Percentiles rank a stretch among this genome's conserved stretches.
phyloP scores from a whole-genome alignment of 306 rosid species.

The Macrotyloma uniflorum region DNA sequence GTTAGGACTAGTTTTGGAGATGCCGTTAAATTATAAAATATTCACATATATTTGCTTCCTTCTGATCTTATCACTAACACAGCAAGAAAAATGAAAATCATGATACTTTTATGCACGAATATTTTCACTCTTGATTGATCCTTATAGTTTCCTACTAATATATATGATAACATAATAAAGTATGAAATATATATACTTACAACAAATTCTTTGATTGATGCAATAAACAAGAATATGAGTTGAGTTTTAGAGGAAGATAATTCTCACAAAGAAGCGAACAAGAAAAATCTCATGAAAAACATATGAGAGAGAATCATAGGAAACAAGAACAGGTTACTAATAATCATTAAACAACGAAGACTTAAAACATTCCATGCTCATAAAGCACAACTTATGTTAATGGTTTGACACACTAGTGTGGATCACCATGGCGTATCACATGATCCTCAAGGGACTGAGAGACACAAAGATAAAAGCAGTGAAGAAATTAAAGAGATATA shows the following conservation, averaged over 20 bases:
- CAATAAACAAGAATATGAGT: not conserved
- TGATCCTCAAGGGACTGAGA: not conserved
- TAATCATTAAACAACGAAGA: not conserved
- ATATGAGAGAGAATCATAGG: not conserved
- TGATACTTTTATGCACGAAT: not conserved
- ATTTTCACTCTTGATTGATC: not conserved
- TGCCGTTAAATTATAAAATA: too few relatives aligned
- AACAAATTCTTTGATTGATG: not conserved
- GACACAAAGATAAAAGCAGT: not conserved
- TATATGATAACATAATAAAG: not conserved
- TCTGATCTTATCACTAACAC: not conserved
- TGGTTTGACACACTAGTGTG: conserved; percentile 1
- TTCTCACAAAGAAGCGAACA: not conserved
- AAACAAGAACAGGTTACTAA: not conserved
- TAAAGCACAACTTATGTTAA: not conserved
- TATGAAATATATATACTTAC: not conserved
- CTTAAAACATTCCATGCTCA: not conserved
- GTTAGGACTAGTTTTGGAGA: too few relatives aligned
- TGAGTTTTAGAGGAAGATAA: not conserved
- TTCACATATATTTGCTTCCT: too few relatives aligned
- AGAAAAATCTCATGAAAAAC: not conserved
- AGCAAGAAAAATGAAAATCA: not conserved
- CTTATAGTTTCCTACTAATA: not conserved
- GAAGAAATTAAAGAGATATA: not conserved
- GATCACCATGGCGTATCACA: conserved; percentile 32